Base-by-base conservation (phyloP, 192 early-diverging fungal species). In the Phycomyces nitens region DNA sequence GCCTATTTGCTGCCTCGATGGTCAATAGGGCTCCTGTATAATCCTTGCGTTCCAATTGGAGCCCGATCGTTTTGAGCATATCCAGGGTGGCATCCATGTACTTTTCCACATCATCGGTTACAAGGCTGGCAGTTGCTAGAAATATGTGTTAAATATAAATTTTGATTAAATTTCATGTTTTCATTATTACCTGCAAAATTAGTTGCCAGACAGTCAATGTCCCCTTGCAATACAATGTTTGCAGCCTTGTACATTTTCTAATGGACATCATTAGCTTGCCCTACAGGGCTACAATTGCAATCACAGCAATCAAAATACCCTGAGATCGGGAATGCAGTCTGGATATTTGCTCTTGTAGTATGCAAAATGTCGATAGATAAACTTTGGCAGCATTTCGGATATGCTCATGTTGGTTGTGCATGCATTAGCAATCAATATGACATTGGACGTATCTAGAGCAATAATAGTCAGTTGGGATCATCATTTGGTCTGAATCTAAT, bases 381-480 rank as follows among this genome's bases (percentile, higher is more conserved):
- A 93, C 41, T 87, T 78, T 14, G 94, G 94, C 29, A 96, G 51
- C 16, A 76, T 79, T 0, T 58, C 26, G 7, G 92, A 66, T 3
- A 85, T 79, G 10, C 58, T 62, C 5, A 82, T 77, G 56, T 82
- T 77, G 2, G 70, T 56, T 5, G 66, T 59, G 11, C 75, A 81
- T 10, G 90, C 88, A 69, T 96, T 96, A 58, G 92, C 86, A 34
- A 93, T 79, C 12, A 96, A 66, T 26, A 94, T 85, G 0, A 94
- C 66, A 64, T 88, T 74, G 1, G 85, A 87, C 15, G 89, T 88
- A 64, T 94, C 89, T 90, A 73, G 29, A 10, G 21, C n/a, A n/a
- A 60, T 60, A 50, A 43, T 26, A 20, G 11, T 20, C 11, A n/a
- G 29, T 38, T 44, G 10, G 56, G 57, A n/a, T n/a, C n/a, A n/a